These are phyloP conservation scores for Gaertneriomyces semiglobifer DNA, from an alignment of 192 early-diverging fungal genomes.

Conservation along the genomic window DNA sequence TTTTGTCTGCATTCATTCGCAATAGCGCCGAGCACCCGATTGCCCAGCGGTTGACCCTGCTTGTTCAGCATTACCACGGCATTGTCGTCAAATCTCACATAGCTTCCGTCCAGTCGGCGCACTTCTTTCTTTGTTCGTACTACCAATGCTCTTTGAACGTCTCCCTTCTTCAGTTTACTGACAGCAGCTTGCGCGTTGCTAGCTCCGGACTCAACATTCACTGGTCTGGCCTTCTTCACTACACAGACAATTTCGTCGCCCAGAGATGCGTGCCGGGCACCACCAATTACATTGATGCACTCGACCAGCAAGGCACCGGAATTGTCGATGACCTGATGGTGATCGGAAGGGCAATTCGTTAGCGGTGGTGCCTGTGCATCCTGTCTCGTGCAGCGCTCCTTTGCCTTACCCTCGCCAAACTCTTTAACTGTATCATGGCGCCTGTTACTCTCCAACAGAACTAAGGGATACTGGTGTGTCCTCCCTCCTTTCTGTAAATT, in stretches of 20 bases:
- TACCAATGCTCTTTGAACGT: conserved; percentile 86
- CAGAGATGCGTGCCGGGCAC: conserved; percentile 35
- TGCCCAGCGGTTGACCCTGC: conserved; percentile 90
- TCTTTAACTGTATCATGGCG: conserved; percentile 37
- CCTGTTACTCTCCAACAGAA: no score
- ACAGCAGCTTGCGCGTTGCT: conserved; percentile 34
- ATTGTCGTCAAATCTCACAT: conserved; percentile 94
- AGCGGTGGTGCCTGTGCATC: background rate
- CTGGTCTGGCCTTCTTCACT: conserved; percentile 88
- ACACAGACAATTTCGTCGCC: conserved; percentile 94
- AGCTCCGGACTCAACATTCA: conserved; percentile 39
- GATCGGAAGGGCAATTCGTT: background rate
- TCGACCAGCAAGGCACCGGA: conserved; percentile 89
- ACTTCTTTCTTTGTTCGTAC: conserved; percentile 88
- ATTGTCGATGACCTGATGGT: conserved; percentile 88
- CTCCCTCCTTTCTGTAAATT: no score
- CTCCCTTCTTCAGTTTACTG: conserved; percentile 85
- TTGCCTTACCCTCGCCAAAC: conserved; percentile 25
- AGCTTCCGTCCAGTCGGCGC: conserved; percentile 83
- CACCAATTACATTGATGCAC: conserved; percentile 88
- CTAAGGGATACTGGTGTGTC: no score
- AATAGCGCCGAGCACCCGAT: conserved; percentile 86
- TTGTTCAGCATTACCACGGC: conserved; percentile 93
- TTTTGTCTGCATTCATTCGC: conserved; percentile 86
- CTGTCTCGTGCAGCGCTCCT: background rate